These are phyloP conservation scores for Cryptosporidium ubiquitum DNA, from an alignment of 169 alveolate species.

Conservation along the genomic window DNA sequence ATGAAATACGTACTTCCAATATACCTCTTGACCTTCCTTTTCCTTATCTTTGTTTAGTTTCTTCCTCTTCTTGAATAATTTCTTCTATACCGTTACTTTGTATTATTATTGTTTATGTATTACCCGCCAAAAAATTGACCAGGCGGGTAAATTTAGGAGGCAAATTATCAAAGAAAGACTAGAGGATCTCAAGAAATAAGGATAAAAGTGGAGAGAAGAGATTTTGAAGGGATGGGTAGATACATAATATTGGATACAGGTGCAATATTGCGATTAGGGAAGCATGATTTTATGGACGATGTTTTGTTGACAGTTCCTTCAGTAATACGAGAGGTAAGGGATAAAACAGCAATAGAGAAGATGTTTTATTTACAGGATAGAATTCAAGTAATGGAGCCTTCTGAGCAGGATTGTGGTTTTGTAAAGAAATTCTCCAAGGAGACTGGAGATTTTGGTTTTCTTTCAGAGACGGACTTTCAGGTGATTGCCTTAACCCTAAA, in stretches of 20 bases:
- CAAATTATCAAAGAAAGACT: constrained; percentile 24
- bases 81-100: neutral
- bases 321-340: constrained; percentile 36
- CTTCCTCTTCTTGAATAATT: neutral
- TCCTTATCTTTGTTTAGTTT: neutral
- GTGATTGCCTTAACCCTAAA: constrained; percentile 87
- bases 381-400: constrained; percentile 78
- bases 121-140: neutral
- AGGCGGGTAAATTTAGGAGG: neutral
- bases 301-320: constrained; percentile 59
- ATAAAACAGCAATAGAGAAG: constrained; percentile 32
- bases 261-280: constrained; percentile 49
- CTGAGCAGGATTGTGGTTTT: constrained; percentile 81
- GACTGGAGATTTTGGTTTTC: constrained; percentile 88
- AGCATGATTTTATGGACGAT: constrained; percentile 35
- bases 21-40: neutral
- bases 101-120: neutral
- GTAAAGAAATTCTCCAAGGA: constrained; percentile 85
- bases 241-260: constrained; percentile 65
- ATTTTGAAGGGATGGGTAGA: constrained; percentile 26
- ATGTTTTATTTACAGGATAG: constrained; percentile 33
- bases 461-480: constrained; percentile 86
- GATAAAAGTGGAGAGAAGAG: constrained; percentile 12
- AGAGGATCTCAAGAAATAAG: constrained; percentile 14
- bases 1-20: neutral